phyloP scores from a whole-genome alignment of 108 stramenopile genomes.

The Chaetoceros tenuissimus region DNA sequence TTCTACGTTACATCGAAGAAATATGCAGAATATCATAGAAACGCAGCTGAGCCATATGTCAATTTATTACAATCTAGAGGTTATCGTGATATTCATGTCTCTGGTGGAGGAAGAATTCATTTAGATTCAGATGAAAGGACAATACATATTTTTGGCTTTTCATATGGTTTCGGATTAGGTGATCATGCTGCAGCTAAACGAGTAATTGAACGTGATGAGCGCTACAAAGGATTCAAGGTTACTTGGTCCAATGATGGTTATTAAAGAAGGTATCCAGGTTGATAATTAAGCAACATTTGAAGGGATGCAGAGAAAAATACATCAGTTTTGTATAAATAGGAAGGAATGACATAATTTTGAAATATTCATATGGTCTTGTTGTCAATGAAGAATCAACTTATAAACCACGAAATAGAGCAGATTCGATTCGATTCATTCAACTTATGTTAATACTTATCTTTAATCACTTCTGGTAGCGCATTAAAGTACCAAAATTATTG shows the following conservation, averaged over 20 bases:
- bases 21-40: constrained; percentile 59
- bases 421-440: no score
- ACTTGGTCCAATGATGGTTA: constrained; percentile 69
- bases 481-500: no score
- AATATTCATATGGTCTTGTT: no score
- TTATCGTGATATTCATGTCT: constrained; percentile 50
- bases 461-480: no score
- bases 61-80: constrained; percentile 40
- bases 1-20: constrained; percentile 55
- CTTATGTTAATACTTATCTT: no score
- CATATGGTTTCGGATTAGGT: constrained; percentile 72
- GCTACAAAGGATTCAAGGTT: constrained; percentile 45
- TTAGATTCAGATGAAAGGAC: constrained; percentile 32
- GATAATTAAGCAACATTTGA: no score
- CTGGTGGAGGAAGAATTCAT: constrained; percentile 66
- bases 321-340: no score
- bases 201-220: constrained; percentile 41
- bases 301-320: no score
- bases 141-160: constrained; percentile 64
- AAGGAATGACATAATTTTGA: no score
- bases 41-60: constrained; percentile 70
- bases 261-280: no score
- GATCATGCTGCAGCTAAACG: constrained; percentile 53
- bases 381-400: no score
- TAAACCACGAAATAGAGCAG: no score